Conservation (phyloP, 257 asterid genomes). For the Euphrasia confusa region DNA sequence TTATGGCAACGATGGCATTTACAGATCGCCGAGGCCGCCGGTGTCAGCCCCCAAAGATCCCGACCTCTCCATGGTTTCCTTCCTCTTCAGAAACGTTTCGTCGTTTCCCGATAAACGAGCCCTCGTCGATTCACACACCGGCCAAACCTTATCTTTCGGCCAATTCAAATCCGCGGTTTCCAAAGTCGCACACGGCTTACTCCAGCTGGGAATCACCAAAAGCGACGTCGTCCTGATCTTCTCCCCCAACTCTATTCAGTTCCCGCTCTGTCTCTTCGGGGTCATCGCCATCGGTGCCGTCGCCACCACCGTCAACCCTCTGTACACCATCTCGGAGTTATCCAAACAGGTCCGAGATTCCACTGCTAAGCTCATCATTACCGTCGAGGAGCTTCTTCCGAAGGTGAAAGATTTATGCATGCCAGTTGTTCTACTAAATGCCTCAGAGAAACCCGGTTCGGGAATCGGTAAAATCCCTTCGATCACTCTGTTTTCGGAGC, state of each 20-base stretch:
- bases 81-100: constrained; percentile 66
- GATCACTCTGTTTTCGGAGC: constrained; percentile 38
- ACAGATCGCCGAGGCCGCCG: constrained; percentile 72
- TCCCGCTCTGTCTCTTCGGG: constrained; percentile 60
- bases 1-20: constrained; percentile 78
- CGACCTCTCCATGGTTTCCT: constrained; percentile 56
- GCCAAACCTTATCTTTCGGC: constrained; percentile 40
- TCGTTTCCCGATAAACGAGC: constrained; percentile 69
- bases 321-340: constrained; percentile 61
- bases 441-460: constrained; percentile 19
- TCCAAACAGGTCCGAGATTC: constrained; percentile 74
- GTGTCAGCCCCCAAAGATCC: constrained; percentile 42
- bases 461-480: constrained; percentile 28
- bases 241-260: constrained; percentile 72
- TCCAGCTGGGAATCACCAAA: constrained; percentile 56
- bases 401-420: constrained; percentile 52
- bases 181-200: constrained; percentile 49
- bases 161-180: constrained; percentile 58
- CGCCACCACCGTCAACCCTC: constrained; percentile 80
- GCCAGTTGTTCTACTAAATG: constrained; percentile 53
- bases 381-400: constrained; percentile 51
- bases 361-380: constrained; percentile 55
- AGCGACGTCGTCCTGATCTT: constrained; percentile 66
- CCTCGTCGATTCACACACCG: constrained; percentile 48
- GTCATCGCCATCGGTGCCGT: constrained; percentile 60